Base-by-base conservation (phyloP, 352 stramenopile species). In the Achlya hypogyna region DNA sequence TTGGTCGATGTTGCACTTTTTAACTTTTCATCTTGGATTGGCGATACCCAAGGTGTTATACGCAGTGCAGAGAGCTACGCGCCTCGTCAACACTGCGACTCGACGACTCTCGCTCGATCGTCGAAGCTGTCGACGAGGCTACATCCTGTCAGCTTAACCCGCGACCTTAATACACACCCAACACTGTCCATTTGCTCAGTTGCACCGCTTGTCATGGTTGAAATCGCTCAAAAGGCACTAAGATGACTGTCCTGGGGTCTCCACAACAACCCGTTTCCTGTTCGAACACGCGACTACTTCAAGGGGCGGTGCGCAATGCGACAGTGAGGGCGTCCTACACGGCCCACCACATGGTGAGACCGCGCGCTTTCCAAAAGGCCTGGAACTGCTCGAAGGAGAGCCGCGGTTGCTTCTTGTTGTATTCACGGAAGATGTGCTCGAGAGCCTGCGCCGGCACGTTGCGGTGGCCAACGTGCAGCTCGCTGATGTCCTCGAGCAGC, bases 11-110 rank as follows among this genome's bases (percentile, higher is more conserved):
- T 20, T 38, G 60, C 60, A 67, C 60, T 67, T 67, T 65, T 53
- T 65, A 34, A 67, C 47, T 67, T 67, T 67, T 67, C 60, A 67
- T 56, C 42, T 16, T 14, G 42, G 60, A 18, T 43, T 31, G n/a
- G 28, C 28, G 20, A 53, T 67, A 25, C 23, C 27, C 42, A 6
- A 32, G 16, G 60, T 67, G 60, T 67, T 67, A 67, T 67, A 67
- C 60, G 60, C 60, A 67, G 60, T 67, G 60, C 60, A 9, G 27
- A 67, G 34, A 67, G 14, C 14, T 20, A 59, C 0, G 14, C 23
- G 35, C 59, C 40, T 40, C 29, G 16, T 12, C n/a, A 18, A 38
- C 43, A 67, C 60, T 67, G 40, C 60, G 60, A 14, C 60, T 29
- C 22, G 38, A 23, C 22, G 23, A 42, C 23, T 18, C 22, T 28